phyloP scores from a whole-genome alignment of 345 rosid species.

The Fremontodendron californicum region DNA sequence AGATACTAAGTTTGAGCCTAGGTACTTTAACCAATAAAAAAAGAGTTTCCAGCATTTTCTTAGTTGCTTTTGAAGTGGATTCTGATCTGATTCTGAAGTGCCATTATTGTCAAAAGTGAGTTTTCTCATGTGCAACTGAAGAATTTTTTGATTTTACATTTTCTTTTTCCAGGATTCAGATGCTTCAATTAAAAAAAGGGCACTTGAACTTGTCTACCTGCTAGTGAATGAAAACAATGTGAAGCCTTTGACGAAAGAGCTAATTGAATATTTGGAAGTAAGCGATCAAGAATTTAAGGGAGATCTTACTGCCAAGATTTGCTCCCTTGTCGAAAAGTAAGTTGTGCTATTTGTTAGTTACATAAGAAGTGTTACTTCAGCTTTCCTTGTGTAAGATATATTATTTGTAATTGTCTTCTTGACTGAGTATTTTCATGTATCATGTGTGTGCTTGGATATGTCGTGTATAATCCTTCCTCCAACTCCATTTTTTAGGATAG shows the following conservation, averaged over 20 bases:
- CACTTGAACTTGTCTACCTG: conserved; percentile 85
- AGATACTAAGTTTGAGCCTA: not conserved
- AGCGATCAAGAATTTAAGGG: conserved; percentile 94
- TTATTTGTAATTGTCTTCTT: conserved; percentile 6
- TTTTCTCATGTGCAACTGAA: conserved; percentile 4
- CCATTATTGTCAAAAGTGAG: conserved; percentile 2
- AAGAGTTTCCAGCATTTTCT: not conserved
- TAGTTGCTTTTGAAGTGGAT: not conserved
- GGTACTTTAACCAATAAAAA: not conserved
- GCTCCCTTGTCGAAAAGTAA: conserved; percentile 96
- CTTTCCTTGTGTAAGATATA: conserved; percentile 3
- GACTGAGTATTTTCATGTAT: not conserved
- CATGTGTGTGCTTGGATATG: not conserved
- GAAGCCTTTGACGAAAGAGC: conserved; percentile 83
- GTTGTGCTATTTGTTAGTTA: conserved; percentile 29
- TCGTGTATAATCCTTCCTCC: not conserved
- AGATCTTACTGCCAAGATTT: conserved; percentile 96
- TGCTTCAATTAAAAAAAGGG: conserved; percentile 96
- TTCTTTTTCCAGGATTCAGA: conserved; percentile 76
- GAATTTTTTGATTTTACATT: conserved; percentile 26
- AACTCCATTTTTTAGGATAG: not conserved
- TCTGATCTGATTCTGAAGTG: not conserved
- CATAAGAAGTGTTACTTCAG: not conserved
- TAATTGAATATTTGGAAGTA: conserved; percentile 92
- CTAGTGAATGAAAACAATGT: conserved; percentile 90